phyloP scores from a whole-genome alignment of 192 early-diverging fungal species.

The Coemansia nantahalensis region DNA sequence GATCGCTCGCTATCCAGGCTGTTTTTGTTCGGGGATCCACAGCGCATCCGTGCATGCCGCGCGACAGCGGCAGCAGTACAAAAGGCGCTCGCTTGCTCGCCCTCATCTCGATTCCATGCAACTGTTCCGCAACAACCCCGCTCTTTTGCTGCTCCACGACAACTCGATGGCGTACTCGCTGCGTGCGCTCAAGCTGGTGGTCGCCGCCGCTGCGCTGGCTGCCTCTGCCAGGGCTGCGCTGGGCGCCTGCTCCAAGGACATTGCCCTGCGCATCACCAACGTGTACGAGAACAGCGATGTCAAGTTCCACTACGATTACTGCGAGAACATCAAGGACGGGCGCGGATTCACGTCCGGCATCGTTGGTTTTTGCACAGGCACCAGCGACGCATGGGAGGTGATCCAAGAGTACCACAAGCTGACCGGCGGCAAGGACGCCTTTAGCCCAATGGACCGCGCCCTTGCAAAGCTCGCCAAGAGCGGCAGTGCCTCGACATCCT shows the following conservation, averaged over 20 bases:
- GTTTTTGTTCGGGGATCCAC: too few species aligned
- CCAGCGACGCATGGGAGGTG: constrained; percentile 51
- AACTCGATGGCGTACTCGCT: too few species aligned
- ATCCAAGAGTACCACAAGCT: constrained; percentile 45
- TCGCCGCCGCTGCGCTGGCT: too few species aligned
- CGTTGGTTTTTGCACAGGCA: constrained; percentile 46
- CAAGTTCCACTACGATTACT: constrained; percentile 37
- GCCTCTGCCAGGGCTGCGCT: constrained; percentile 1
- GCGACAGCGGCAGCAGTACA: too few species aligned
- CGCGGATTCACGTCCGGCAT: constrained; percentile 38
- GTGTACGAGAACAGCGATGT: constrained; percentile 38
- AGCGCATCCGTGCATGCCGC: too few species aligned
- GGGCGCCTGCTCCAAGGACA: constrained; percentile 26
- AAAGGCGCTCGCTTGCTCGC: too few species aligned
- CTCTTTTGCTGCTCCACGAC: too few species aligned
- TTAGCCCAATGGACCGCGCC: constrained; percentile 25
- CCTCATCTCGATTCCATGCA: too few species aligned
- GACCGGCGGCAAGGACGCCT: constrained; percentile 31
- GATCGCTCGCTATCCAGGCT: too few species aligned
- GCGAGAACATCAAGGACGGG: constrained; percentile 32
- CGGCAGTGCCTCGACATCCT: constrained; percentile 23
- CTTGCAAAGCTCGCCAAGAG: constrained; percentile 18
- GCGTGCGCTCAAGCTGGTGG: too few species aligned
- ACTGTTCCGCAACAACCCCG: too few species aligned
- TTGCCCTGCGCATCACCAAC: constrained; percentile 30